Percentiles rank a stretch among this genome's conserved stretches.
Evolutionary conservation across 805 yeast genomes (phyloP).

Genomic region (Metschnikowia picachoensis): DNA sequence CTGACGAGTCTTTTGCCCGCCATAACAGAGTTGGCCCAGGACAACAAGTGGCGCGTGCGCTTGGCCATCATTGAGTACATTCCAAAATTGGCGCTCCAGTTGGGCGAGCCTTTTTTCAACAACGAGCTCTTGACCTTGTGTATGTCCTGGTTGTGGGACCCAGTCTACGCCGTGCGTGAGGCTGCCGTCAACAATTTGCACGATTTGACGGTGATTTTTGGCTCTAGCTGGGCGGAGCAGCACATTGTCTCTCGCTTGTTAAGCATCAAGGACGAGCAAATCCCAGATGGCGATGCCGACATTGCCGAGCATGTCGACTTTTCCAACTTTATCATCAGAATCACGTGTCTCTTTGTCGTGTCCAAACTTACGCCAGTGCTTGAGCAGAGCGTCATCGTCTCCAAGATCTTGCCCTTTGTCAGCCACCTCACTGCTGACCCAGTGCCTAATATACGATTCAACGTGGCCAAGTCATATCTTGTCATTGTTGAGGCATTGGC

Average conservation of each 20-base stretch:
- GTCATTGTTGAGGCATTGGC: slow-evolving; percentile 53
- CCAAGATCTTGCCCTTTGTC: slow-evolving; percentile 76
- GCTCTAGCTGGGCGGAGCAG: slow-evolving; percentile 86
- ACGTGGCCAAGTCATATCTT: slow-evolving; percentile 82
- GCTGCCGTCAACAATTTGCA: slow-evolving; percentile 88
- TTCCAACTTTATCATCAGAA: slow-evolving; percentile 82
- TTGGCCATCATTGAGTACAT: slow-evolving; percentile 95
- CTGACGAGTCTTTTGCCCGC: slow-evolving; percentile 92
- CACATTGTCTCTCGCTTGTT: slow-evolving; percentile 79
- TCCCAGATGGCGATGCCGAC: slow-evolving; percentile 18
- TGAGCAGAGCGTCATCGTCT: slow-evolving; percentile 48
- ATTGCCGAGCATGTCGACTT: slow-evolving; percentile 41
- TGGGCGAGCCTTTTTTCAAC: slow-evolving; percentile 91
- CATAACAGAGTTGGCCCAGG: slow-evolving; percentile 91
- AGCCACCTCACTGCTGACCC: slow-evolving; percentile 67
- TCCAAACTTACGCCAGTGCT: slow-evolving; percentile 79
- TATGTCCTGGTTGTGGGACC: slow-evolving; percentile 98
- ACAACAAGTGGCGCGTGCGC: slow-evolving; percentile 96
- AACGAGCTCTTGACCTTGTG: slow-evolving; percentile 87
- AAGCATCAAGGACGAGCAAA: slow-evolving; percentile 22
- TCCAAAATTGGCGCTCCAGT: slow-evolving; percentile 89
- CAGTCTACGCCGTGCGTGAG: slow-evolving; percentile 91
- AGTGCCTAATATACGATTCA: slow-evolving; percentile 94
- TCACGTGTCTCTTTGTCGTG: slow-evolving; percentile 85
- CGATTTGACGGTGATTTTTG: slow-evolving; percentile 80